These are phyloP conservation scores for Didymella glomerata DNA, from an alignment of 2,329 filamentous ascomycete genomes.

Conservation along the genomic window DNA sequence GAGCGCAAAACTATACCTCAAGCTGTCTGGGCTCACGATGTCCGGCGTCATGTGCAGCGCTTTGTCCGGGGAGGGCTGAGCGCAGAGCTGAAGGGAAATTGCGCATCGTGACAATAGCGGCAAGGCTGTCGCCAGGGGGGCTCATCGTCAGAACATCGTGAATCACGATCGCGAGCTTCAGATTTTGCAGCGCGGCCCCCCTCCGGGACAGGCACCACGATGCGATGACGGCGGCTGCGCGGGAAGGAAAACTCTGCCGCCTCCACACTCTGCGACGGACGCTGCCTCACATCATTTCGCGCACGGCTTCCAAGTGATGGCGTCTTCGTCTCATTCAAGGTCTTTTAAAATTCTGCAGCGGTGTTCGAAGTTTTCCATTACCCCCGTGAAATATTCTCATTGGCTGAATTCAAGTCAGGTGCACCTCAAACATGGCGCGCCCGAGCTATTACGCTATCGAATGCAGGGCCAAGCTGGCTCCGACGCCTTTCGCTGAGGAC, in stretches of 20 bases:
- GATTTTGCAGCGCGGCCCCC: constrained; percentile 12
- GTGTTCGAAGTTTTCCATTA: constrained; percentile 37
- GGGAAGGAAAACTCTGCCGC: constrained; percentile 33
- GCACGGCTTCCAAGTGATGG: constrained; percentile 30
- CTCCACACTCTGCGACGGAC: constrained; percentile 31
- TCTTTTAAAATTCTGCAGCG: constrained; percentile 34
- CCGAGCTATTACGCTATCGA: constrained; percentile 44
- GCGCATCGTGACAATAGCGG: constrained; percentile 5
- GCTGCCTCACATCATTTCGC: constrained; percentile 24
- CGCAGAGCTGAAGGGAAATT: constrained; percentile 15
- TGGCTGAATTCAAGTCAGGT: constrained; percentile 33
- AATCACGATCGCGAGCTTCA: constrained; percentile 19
- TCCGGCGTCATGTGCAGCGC: constrained; percentile 44
- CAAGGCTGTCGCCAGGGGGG: constrained; percentile 19
- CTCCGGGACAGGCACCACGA: constrained; percentile 19
- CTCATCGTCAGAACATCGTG: constrained; percentile 12
- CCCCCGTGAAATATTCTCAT: constrained; percentile 37
- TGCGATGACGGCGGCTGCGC: constrained; percentile 25
- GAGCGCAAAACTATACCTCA: constrained; percentile 20
- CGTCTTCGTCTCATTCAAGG: constrained; percentile 26
- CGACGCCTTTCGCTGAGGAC: constrained; percentile 28
- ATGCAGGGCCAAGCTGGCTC: constrained; percentile 33
- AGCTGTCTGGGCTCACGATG: constrained; percentile 43
- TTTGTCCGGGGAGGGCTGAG: constrained; percentile 11
- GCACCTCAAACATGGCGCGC: constrained; percentile 28